Evolutionary conservation across 768 basidiomycete species (phyloP), one percentile per base, ranked within the genome.

Genomic region (Lactifluus pinguis): DNA sequence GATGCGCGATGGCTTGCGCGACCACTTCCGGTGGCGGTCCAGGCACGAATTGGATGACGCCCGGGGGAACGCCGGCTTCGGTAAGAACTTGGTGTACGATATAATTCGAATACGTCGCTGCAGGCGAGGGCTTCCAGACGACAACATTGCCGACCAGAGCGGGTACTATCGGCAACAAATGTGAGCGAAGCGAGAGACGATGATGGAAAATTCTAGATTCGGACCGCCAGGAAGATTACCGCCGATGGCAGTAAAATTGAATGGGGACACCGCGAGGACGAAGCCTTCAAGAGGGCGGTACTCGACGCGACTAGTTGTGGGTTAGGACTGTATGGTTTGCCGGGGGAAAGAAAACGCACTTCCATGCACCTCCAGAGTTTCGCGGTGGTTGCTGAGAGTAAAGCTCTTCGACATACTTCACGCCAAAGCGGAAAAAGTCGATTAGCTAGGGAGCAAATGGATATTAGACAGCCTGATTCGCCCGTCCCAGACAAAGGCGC

Each of bases 211-310:
- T 15, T 10, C 17, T 13, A 5, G 21, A 41, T 14, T 71, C 77
- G 55, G 57, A 82, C 86, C 73, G 73, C 83, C 88, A 7, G 87
- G 83, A 39, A 98, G 88, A 73, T 99, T 99, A 14, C 92, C 97
- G 44, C 93, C 95, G 64, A 99, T 99, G 30, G 95, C 95, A 36
- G 95, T 98, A 71, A 94, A 95, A 75, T 99, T 99, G 79, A 99
- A 98, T 0, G 97, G 97, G 7, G 97, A 94, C 44, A 98, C 89
- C 14, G 97, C 97, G 53, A 98, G 82, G 29, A 98, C 92, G 76
- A 99, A 99, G 25, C 97, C 97, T 75, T 98, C 97, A n/a, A 99
- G 80, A 1, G 95, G 84, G 62, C 97, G 91, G 73, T 95, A 98
- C 75, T 99, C 97, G 44, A 87, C 82, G 49, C 95, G 94, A 77